Conservation (phyloP, 768 basidiomycete species). For the Hericium coralloides region DNA sequence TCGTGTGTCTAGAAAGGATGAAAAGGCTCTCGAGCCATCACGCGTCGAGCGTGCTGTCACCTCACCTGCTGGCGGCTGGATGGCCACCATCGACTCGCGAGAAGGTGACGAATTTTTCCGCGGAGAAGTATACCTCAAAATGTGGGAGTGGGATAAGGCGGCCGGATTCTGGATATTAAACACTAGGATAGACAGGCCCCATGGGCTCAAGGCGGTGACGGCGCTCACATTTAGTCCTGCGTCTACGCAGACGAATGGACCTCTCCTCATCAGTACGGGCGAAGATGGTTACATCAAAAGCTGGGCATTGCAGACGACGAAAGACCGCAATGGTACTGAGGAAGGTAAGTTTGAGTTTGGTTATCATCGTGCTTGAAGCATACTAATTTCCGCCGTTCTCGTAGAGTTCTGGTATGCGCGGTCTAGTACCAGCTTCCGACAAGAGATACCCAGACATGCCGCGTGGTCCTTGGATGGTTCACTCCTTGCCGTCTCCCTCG, state of each 20-base stretch:
- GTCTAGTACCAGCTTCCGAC: slow-evolving; percentile 61
- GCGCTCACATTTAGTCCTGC: slow-evolving; percentile 62
- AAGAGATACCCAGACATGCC: slow-evolving; percentile 52
- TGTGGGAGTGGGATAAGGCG: slow-evolving; percentile 80
- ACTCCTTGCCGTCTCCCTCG: slow-evolving; percentile 67
- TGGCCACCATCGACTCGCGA: slow-evolving; percentile 83
- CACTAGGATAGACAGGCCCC: slow-evolving; percentile 84
- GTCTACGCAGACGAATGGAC: slow-evolving; percentile 18
- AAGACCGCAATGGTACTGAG: slow-evolving; percentile 31
- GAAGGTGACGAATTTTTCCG: slow-evolving; percentile 57
- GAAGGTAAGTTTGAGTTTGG: slow-evolving; percentile 38
- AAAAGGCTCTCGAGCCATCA: slow-evolving; percentile 65
- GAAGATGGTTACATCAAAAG: slow-evolving; percentile 69
- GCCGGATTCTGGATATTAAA: slow-evolving; percentile 64
- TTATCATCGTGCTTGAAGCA: neutral
- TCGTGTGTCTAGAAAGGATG: slow-evolving; percentile 74
- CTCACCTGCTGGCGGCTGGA: slow-evolving; percentile 71
- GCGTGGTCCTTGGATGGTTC: slow-evolving; percentile 86
- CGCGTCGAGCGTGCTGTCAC: slow-evolving; percentile 65
- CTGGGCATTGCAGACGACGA: slow-evolving; percentile 56
- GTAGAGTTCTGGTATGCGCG: slow-evolving; percentile 75
- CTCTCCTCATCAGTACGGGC: slow-evolving; percentile 63
- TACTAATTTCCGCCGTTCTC: neutral
- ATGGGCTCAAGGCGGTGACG: slow-evolving; percentile 55
- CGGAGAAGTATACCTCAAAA: slow-evolving; percentile 72